Evolutionary conservation across 805 yeast genomes (phyloP), one percentile per base, ranked within the genome.

Genomic region (Lipomyces sp.): DNA sequence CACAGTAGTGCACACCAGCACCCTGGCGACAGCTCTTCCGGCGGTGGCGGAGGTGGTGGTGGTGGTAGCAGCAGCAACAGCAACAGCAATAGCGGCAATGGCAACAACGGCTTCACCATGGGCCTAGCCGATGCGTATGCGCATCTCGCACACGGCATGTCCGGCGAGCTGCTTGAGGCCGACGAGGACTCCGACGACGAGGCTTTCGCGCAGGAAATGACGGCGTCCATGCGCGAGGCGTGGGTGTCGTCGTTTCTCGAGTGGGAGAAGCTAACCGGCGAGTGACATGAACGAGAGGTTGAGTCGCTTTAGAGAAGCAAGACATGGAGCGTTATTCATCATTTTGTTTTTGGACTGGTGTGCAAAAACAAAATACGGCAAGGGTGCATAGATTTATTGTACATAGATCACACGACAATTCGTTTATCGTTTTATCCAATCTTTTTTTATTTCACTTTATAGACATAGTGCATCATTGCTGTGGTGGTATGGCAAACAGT

Each of bases 401-500:
- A n/a, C 32, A 24, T 33, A 33, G 23, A 24, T 7, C n/a, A 7
- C n/a, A 21, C 23, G 32, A 14, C 11, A 18, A 22, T 39, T 26
- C n/a, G 33, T 39, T 26, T n/a, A 19, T 26, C 28, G 18, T 2
- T 28, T 35, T 28, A 23, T 14, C 14, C 10, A 23, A 36, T 18
- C 33, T 24, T 29, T 26, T 28, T 34, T 21, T 21, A 24, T 16
- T 5, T 33, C 39, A 31, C 22, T 16, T 5, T 16, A 41, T n/a
- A 24, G 32, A n/a, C 22, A 45, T 16, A 28, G 18, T 31, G 24
- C 38, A 33, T 32, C 29, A 13, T 37, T 43, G 38, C 40, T 43
- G 50, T 10, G 49, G 34, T 2, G 59, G 56, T 23, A 52, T 43
- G 2, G 88, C 86, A 57, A 79, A 84, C 51, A 71, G 69, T 40